Conservation (phyloP, 1,139 yeast species). For the Diutina rugosa region DNA sequence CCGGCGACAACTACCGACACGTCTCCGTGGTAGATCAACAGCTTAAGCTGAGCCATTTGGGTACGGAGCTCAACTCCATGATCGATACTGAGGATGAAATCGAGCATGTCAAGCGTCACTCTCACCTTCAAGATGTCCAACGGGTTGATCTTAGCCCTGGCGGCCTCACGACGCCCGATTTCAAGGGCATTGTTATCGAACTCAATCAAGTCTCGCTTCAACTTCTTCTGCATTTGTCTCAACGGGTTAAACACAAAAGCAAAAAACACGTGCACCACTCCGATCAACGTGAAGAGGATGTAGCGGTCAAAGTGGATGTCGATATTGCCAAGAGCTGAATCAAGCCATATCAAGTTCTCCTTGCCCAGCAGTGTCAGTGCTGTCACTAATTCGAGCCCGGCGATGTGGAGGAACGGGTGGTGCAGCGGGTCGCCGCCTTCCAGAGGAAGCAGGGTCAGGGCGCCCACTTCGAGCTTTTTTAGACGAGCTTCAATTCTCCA, state of each 20-base stretch:
- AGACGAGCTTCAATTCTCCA: neutral
- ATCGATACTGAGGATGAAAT: slow-evolving; percentile 7
- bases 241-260: slow-evolving; percentile 7
- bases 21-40: slow-evolving; percentile 34
- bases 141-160: neutral
- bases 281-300: slow-evolving; percentile 38
- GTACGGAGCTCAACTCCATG: neutral
- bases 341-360: neutral
- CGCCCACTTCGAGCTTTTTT: neutral
- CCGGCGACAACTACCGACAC: neutral
- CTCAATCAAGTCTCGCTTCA: slow-evolving; percentile 12
- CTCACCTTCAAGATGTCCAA: slow-evolving; percentile 8
- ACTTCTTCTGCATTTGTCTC: slow-evolving; percentile 31
- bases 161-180: slow-evolving; percentile 9
- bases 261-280: slow-evolving; percentile 37
- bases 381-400: slow-evolving; percentile 15
- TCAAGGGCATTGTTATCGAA: slow-evolving; percentile 11
- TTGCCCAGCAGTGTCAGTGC: slow-evolving; percentile 9
- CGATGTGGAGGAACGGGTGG: slow-evolving; percentile 7
- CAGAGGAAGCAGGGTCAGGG: neutral
- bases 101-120: slow-evolving; percentile 13
- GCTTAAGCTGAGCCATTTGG: neutral
- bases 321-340: slow-evolving; percentile 5
- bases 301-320: slow-evolving; percentile 31
- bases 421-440: neutral